These are phyloP conservation scores for Hypoxylon sp. DNA, from an alignment of 2,329 filamentous ascomycete genomes.

Conservation along the genomic window DNA sequence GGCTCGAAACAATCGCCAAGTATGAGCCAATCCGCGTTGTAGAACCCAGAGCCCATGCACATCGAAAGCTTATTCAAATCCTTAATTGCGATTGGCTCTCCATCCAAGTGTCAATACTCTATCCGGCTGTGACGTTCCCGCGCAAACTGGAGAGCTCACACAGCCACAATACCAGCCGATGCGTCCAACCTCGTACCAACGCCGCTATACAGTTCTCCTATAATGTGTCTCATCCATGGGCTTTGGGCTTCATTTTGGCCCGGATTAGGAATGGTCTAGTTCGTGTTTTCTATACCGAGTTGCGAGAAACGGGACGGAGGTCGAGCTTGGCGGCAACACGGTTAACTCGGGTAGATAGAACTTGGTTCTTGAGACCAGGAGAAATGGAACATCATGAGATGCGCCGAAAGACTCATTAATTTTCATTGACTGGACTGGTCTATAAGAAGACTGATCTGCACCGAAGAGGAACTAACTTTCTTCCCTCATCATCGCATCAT, in stretches of 20 bases:
- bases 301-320: slow-evolving; percentile 16
- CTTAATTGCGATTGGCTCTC: slow-evolving; percentile 41
- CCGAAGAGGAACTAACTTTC: slow-evolving; percentile 24
- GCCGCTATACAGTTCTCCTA: slow-evolving; percentile 6
- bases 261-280: slow-evolving; percentile 21
- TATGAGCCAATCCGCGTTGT: slow-evolving; percentile 13
- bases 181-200: slow-evolving; percentile 1
- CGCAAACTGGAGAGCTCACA: slow-evolving; percentile 18
- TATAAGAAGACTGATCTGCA: slow-evolving; percentile 42
- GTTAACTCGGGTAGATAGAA: slow-evolving; percentile 1
- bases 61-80: slow-evolving; percentile 25
- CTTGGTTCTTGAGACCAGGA: slow-evolving; percentile 1
- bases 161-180: slow-evolving; percentile 23
- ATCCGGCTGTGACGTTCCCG: slow-evolving; percentile 21
- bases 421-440: slow-evolving; percentile 31
- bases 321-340: slow-evolving; percentile 9
- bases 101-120: slow-evolving; percentile 27
- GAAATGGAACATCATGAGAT: slow-evolving; percentile 2
- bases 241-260: slow-evolving; percentile 27
- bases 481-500: slow-evolving; percentile 43
- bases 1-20: slow-evolving; percentile 33
- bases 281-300: slow-evolving; percentile 6
- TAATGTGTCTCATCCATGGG: slow-evolving; percentile 18
- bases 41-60: slow-evolving; percentile 13
- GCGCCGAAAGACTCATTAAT: slow-evolving; percentile 19